These are phyloP conservation scores for Begonia masoniana DNA, from an alignment of 306 rosid genomes.

Conservation along the genomic window DNA sequence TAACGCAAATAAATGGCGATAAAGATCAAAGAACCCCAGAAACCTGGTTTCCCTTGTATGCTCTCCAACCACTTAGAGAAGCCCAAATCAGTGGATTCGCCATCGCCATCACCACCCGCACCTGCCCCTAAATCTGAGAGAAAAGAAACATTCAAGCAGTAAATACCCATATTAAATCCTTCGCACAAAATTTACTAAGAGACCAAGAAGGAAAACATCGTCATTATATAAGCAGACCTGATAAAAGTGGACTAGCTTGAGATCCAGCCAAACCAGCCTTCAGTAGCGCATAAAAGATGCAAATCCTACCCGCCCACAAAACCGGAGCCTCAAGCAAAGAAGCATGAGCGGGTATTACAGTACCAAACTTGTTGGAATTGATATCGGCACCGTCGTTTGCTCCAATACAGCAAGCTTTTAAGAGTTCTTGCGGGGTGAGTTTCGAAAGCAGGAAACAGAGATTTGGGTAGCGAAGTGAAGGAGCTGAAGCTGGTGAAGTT, in stretches of 20 bases:
- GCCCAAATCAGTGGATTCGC: conserved; percentile 66
- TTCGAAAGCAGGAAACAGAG: conserved; percentile 26
- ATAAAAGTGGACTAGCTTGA: conserved; percentile 58
- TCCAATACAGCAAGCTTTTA: conserved; percentile 20
- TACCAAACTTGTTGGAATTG: neutral
- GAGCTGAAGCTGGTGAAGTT: conserved; percentile 7
- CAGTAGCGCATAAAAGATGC: conserved; percentile 76
- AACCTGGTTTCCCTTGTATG: conserved; percentile 78
- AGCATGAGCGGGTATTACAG: conserved; percentile 15
- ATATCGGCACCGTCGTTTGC: conserved; percentile 12
- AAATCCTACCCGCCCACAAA: conserved; percentile 76
- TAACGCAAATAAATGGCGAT: neutral
- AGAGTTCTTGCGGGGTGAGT: conserved; percentile 17
- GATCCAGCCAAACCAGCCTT: conserved; percentile 89
- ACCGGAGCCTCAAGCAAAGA: conserved; percentile 74
- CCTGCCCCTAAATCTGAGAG: conserved; percentile 40
- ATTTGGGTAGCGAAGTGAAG: conserved; percentile 26
- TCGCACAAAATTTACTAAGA: neutral
- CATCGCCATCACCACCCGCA: conserved; percentile 19
- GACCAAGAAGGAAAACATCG: neutral
- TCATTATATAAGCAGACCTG: conserved; percentile 30
- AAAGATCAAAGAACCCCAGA: neutral
- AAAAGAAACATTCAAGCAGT: conserved; percentile 1
- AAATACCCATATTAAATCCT: neutral
- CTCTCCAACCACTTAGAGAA: conserved; percentile 71